A percentile compares a stretch with the other conserved stretches of the same genome.
Evolutionary conservation across 352 stramenopile species (phyloP).

Genomic region (Globisporangium abappressorium): DNA sequence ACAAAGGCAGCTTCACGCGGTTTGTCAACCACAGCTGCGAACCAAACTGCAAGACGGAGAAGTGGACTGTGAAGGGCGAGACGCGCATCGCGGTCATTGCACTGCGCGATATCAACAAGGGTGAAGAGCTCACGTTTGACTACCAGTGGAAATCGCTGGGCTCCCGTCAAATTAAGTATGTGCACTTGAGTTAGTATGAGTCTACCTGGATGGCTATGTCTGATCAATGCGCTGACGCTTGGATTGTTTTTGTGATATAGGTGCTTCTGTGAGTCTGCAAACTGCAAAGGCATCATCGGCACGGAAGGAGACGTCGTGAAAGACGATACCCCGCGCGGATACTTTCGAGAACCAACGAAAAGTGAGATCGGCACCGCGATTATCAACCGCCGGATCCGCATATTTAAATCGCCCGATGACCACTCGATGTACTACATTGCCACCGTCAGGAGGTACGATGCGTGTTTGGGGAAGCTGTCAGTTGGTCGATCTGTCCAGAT

Average conservation of each 20-base stretch:
- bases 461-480: neutral
- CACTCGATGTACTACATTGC: constrained; percentile 56
- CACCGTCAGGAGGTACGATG: constrained; percentile 40
- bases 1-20: constrained; percentile 91
- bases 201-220: neutral
- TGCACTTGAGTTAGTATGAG: neutral
- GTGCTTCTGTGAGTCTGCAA: constrained; percentile 62
- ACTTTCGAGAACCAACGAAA: constrained; percentile 64
- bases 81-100: constrained; percentile 94
- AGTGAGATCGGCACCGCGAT: constrained; percentile 45
- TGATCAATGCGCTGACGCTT: neutral
- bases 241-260: constrained; percentile 11
- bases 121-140: constrained; percentile 95
- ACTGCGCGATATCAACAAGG: constrained; percentile 79
- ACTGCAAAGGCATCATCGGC: constrained; percentile 80
- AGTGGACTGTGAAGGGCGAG: constrained; percentile 91
- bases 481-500: neutral
- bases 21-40: constrained; percentile 97
- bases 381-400: constrained; percentile 54
- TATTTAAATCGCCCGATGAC: constrained; percentile 60
- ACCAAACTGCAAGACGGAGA: constrained; percentile 95
- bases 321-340: constrained; percentile 39
- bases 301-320: constrained; percentile 38
- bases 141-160: constrained; percentile 94
- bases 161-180: constrained; percentile 70